Evolutionary conservation across 352 stramenopile species (phyloP).

Genomic region (Pythium insidiosum): DNA sequence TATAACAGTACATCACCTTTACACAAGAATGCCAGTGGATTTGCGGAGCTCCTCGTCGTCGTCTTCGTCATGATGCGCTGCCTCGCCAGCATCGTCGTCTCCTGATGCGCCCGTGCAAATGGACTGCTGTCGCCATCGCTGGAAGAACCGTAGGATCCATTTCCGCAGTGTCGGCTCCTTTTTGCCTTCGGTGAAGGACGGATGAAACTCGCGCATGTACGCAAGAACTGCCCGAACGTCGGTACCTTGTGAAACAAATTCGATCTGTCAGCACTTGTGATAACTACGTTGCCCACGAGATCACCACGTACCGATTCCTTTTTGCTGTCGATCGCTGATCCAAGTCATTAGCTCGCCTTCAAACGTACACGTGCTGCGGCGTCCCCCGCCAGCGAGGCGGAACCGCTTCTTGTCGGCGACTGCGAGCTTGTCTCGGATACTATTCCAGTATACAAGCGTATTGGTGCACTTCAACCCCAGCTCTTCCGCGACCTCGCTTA

Average conservation of each 20-base stretch:
- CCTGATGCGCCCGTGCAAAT: slow-evolving; percentile 3
- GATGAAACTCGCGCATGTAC: slow-evolving; percentile 55
- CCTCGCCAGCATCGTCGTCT: slow-evolving; percentile 13
- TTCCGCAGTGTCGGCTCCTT: slow-evolving; percentile 74
- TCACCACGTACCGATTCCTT: slow-evolving; percentile 26
- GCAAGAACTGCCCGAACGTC: slow-evolving; percentile 62
- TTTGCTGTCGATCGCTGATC: slow-evolving; percentile 60
- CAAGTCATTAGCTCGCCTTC: slow-evolving; percentile 68
- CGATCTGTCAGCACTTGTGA: background rate
- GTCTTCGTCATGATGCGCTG: too few relatives aligned
- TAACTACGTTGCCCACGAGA: too few relatives aligned
- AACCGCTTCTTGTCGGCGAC: slow-evolving; percentile 70
- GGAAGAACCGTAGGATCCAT: slow-evolving; percentile 80
- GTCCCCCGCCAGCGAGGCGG: slow-evolving; percentile 50
- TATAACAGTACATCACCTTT: too few relatives aligned
- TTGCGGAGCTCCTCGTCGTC: slow-evolving; percentile 17
- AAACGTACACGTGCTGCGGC: slow-evolving; percentile 61
- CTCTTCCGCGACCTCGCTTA: slow-evolving; percentile 48
- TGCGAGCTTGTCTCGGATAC: slow-evolving; percentile 65
- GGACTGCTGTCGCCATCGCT: slow-evolving; percentile 47
- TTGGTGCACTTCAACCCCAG: slow-evolving; percentile 64
- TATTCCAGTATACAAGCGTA: slow-evolving; percentile 68
- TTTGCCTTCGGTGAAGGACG: slow-evolving; percentile 69
- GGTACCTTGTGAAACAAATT: slow-evolving; percentile 21
- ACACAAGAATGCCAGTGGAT: slow-evolving; percentile 15